Base-by-base conservation (phyloP, 2,329 filamentous ascomycete species). In the Elsinoe ampelina region DNA sequence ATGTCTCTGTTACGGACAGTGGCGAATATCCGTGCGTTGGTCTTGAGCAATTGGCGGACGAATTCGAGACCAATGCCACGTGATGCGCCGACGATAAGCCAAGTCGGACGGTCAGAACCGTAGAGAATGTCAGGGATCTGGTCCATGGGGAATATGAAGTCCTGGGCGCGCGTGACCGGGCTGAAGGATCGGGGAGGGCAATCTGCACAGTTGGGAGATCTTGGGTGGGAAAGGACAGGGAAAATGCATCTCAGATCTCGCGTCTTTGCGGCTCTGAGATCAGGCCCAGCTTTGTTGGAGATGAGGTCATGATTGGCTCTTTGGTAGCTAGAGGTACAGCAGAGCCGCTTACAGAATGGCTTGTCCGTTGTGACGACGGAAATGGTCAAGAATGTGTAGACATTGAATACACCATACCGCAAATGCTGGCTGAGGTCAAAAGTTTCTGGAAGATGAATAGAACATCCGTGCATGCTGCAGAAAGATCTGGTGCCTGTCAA, bases 61-160 rank as follows among this genome's bases (percentile, higher is more conserved):
- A 80, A 79, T 62, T 80, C 78, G 38, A 77, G 70, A 15, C 78
- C 78, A 62, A 77, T 75, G 47, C 74, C 75, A 64, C 74, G 69
- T 42, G 72, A 75, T 36, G 74, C 73, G 54, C 75, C 75, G 13
- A 76, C 65, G 52, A 77, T 70, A 50, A 75, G 65, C 74, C 74
- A 76, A 47, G 74, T 75, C 57, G 70, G 73, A 58, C 62, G 68
- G 55, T 72, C 67, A 15, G 57, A 32, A 59, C 68, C 67, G 60
- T 72, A 74, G 51, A 74, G 65, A 43, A 72, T 64, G 63, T 71
- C 68, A 17, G 72, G 71, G 54, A 73, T 74, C 61, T 69, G 71
- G 63, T 73, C 71, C 70, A 73, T 73, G 22, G 54, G 30, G 30
- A 20, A 17, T n/a, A 17, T n/a, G 36, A 39, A 36, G 48, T 36